Evolutionary conservation across 73 alveolate species (phyloP).

Genomic region (Tetrahymena thermophila): DNA sequence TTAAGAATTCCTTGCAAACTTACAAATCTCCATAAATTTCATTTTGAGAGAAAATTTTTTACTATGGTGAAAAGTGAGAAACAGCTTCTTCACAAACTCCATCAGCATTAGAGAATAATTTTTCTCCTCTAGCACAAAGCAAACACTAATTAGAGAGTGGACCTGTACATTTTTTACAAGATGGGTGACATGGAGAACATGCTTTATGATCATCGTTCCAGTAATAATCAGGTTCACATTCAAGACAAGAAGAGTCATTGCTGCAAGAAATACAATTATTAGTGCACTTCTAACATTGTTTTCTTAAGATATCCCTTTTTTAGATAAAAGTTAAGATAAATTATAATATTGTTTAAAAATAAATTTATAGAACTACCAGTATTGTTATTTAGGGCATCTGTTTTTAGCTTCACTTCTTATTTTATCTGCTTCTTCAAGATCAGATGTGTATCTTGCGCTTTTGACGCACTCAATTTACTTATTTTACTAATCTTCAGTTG

Average conservation of each 20-base stretch:
- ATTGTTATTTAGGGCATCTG: neutral
- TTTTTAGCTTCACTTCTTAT: neutral
- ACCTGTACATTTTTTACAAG: neutral
- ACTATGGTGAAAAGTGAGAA: neutral
- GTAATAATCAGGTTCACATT: neutral
- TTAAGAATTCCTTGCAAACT: neutral
- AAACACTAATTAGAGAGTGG: neutral
- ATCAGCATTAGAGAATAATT: neutral
- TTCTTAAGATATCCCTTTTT: neutral
- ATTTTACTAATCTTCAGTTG: neutral
- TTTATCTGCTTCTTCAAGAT: neutral
- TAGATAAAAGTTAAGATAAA: no score
- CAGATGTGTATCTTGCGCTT: neutral
- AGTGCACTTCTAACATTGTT: neutral
- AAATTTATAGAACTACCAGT: neutral
- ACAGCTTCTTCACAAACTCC: neutral
- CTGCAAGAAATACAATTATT: neutral
- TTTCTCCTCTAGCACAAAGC: neutral
- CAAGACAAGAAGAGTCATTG: neutral
- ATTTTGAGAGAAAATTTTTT: neutral
- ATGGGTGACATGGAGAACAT: neutral
- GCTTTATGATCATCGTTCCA: neutral
- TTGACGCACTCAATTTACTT: neutral
- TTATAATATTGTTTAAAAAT: no score
- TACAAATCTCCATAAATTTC: neutral